Base-by-base conservation (phyloP, 306 rosid genomes). In the Cucurbita ficifolia region DNA sequence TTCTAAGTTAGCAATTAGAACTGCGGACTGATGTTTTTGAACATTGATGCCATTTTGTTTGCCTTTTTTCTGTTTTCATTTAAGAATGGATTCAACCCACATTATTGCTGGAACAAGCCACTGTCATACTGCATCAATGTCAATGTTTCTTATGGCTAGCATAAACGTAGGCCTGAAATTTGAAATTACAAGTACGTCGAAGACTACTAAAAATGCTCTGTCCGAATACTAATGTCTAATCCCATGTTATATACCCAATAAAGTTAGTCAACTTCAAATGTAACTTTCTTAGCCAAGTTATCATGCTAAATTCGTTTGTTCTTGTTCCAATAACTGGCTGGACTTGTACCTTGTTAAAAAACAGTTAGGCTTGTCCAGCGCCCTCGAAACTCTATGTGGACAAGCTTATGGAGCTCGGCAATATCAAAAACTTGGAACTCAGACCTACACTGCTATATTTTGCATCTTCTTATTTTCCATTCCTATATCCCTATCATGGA, bases 391-490 rank as follows among this genome's bases (percentile, higher is more conserved):
- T 35, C 71, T 78, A 2, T 81, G 89, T 71, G 89, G 92, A 40
- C 89, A 87, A 48, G 87, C 87, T 70, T 85, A 70, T 85, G 92
- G 92, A 76, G 89, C 92, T 55, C 40, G 76, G 59, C 86, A 85
- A 72, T 87, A 83, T 76, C 24, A 63, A 36, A 84, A 76, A 72
- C 56, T 83, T 60, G 89, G 92, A 61, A 16, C 64, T 38, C 89
- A 79, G 57, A 80, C 89, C 54, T 80, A 88, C 82, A 81, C 89
- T 68, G 82, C 88, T 51, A 88, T 86, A 9, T 84, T 88, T 55
- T 86, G 83, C 76, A 84, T 84, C 35, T 21, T 77, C 21, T 49
- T 81, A 18, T 80, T 84, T 36, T 86, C 85, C 53, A 0, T 88
- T 61, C 89, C 91, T 50, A 3, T 88, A 2, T 81, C 84, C 73